These are phyloP conservation scores for Solanum microdontum DNA, from an alignment of 257 asterid genomes.

Conservation along the genomic window DNA sequence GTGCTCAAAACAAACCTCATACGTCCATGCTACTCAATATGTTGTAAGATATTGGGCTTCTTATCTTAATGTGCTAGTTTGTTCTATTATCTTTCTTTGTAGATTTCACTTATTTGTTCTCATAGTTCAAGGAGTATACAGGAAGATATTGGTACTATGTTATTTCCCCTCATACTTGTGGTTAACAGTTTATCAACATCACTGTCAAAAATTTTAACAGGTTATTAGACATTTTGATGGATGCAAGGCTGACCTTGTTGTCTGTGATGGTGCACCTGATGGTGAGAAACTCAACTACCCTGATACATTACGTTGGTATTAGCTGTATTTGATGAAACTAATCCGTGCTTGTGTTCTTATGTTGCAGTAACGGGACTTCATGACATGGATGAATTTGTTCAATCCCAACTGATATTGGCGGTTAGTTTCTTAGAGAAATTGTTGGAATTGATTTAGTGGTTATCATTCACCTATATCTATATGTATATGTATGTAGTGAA, in stretches of 20 bases:
- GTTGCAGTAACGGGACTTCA: constrained; percentile 92
- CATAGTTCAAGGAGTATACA: neutral
- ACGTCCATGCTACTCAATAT: neutral
- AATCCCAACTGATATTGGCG: constrained; percentile 93
- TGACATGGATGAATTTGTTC: constrained; percentile 99
- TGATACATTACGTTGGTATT: neutral
- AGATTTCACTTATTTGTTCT: neutral
- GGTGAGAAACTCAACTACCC: constrained; percentile 36
- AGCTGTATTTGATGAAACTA: neutral
- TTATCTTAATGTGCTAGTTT: neutral
- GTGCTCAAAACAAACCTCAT: neutral
- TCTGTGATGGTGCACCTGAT: constrained; percentile 99
- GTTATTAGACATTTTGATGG: constrained; percentile 98
- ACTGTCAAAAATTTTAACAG: constrained; percentile 16
- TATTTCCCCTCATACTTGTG: neutral
- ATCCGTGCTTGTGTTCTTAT: neutral
- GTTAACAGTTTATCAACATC: neutral
- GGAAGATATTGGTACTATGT: neutral
- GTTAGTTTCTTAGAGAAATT: constrained; percentile 30
- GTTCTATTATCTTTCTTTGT: neutral
- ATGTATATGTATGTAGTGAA: neutral
- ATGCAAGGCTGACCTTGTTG: constrained; percentile 98
- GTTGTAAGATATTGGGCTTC: neutral
- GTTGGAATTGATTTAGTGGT: neutral
- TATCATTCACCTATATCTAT: neutral